phyloP scores from a whole-genome alignment of 352 stramenopile genomes.

The Pilasporangium apinafurcum region DNA sequence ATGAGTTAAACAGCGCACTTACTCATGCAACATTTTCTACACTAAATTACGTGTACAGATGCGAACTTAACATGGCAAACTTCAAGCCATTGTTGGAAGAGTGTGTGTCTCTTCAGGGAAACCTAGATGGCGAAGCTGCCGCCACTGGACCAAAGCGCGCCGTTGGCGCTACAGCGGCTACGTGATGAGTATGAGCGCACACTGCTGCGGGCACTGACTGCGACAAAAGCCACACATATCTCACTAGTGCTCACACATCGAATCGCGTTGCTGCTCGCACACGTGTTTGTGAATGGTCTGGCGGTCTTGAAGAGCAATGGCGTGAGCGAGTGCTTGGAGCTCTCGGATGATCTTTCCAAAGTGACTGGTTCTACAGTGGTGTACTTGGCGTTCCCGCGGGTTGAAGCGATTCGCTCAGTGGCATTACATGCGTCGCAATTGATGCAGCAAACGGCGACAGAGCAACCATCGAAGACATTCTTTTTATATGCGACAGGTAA shows the following conservation, averaged over 20 bases:
- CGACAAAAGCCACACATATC: conserved; percentile 21
- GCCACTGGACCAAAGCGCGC: conserved; percentile 1
- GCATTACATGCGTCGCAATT: conserved; percentile 34
- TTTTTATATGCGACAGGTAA: conserved; percentile 34
- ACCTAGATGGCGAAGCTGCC: conserved; percentile 7
- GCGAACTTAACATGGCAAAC: background rate
- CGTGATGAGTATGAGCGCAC: conserved; percentile 33
- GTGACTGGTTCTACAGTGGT: conserved; percentile 24
- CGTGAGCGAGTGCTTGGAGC: conserved; percentile 50
- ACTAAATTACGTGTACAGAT: background rate
- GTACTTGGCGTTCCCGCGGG: conserved; percentile 34
- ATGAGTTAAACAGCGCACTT: too few species aligned
- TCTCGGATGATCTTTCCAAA: conserved; percentile 33
- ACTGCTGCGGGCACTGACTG: conserved; percentile 28
- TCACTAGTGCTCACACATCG: conserved; percentile 52
- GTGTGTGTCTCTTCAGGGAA: too few species aligned
- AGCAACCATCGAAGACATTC: conserved; percentile 7
- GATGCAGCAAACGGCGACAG: conserved; percentile 9
- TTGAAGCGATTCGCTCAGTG: conserved; percentile 39
- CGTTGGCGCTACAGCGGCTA: conserved; percentile 12
- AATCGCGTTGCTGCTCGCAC: conserved; percentile 46
- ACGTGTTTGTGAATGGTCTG: conserved; percentile 47
- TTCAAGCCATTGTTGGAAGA: background rate
- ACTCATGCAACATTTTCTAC: too few species aligned
- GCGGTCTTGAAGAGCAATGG: conserved; percentile 21